Base-by-base conservation (phyloP, 1,284 basidiomycete species). In the Rhodotorula sp. region DNA sequence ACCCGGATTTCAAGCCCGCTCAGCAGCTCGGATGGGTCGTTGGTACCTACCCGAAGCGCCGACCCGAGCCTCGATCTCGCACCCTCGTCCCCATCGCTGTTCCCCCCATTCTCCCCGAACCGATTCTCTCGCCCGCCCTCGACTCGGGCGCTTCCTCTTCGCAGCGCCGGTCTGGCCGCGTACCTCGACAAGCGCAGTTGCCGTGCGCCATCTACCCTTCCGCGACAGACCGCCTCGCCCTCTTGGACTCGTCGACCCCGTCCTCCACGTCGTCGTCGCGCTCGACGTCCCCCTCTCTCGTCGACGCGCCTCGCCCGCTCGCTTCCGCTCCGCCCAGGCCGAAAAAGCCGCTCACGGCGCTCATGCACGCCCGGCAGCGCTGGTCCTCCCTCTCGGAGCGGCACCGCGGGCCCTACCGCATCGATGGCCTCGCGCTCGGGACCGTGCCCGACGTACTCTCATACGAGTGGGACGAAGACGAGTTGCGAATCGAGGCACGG, bases 401-500 rank as follows among this genome's bases (percentile, higher is more conserved):
- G 12, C 16, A 56, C 7, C 48, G 54, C 13, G 55, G 45, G 19
- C 54, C 27, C 2, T 64, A 42, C 46, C 56, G 34, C 21, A 42
- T 34, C 0, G 63, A 64, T 34, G 54, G 45, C 23, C 5, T 23
- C 19, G 23, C 19, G 34, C 19, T n/a, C 21, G 63, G 54, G 19
- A 48, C n/a, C 14, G 54, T 49, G 10, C 54, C 61, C 8, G 53
- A 54, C 17, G 21, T 46, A 46, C 27, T 42, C 23, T 48, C 53
- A 34, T 57, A 25, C 17, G 63, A 64, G 63, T 56, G 54, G 54
- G 55, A 64, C 54, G 63, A 64, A 46, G 21, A 49, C 9, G 63
- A 56, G 45, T 17, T 64, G 27, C 53, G 53, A 3, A 16, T 16
- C 5, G 53, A 14, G 8, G 27, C 16, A 13, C 25, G 27, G 14